These are phyloP conservation scores for Penicillium desertorum DNA, from an alignment of 495 filamentous ascomycete species.

Conservation along the genomic window DNA sequence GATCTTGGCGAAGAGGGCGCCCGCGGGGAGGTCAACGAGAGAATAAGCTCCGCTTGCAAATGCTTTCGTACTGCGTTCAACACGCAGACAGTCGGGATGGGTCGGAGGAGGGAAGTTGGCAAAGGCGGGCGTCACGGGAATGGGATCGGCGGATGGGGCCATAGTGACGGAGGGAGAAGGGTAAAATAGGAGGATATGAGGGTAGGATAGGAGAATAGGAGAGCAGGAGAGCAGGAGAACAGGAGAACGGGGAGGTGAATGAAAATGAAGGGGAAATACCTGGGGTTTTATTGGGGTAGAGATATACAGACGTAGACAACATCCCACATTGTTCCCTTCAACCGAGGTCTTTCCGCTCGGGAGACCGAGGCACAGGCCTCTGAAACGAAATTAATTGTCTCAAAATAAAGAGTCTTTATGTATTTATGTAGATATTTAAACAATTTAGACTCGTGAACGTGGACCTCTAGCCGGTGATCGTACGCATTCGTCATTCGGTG, in stretches of 20 bases:
- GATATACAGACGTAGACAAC: neutral
- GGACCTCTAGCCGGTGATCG: neutral
- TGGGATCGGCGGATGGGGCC: conserved; percentile 25
- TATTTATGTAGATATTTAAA: neutral
- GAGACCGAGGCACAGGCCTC: conserved; percentile 8
- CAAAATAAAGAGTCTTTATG: too few species aligned
- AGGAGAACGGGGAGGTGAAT: neutral
- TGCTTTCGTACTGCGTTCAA: conserved; percentile 39
- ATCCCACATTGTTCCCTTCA: conserved; percentile 15
- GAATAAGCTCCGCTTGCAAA: conserved; percentile 65
- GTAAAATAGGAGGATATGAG: neutral
- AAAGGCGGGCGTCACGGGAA: conserved; percentile 12
- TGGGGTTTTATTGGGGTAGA: neutral
- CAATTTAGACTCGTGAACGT: neutral
- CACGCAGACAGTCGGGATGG: conserved; percentile 38
- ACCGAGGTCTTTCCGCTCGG: conserved; percentile 18
- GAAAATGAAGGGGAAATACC: neutral
- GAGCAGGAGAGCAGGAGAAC: too few species aligned
- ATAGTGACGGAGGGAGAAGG: conserved; percentile 8
- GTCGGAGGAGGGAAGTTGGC: conserved; percentile 27
- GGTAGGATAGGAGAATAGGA: neutral
- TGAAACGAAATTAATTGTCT: neutral
- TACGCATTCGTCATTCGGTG: conserved; percentile 1
- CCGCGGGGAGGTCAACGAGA: conserved; percentile 59
- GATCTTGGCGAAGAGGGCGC: conserved; percentile 57